A percentile compares a stretch with the other conserved stretches of the same genome.
phyloP scores from a whole-genome alignment of 768 basidiomycete genomes.

The Mycena chlorophos region DNA sequence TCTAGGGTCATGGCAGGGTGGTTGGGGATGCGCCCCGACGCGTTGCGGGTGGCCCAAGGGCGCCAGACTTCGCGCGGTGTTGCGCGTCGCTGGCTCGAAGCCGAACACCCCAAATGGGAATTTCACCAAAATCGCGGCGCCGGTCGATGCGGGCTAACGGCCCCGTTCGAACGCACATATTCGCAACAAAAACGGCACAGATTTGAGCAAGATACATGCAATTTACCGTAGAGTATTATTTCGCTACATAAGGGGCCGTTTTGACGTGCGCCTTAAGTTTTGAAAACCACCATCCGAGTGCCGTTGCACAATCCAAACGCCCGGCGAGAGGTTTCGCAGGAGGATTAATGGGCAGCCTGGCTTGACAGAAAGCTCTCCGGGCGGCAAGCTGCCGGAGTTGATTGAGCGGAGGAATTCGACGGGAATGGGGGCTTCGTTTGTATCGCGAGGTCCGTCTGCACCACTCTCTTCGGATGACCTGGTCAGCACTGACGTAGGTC shows the following conservation, averaged over 20 bases:
- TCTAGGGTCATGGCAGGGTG: no score
- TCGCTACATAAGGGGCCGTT: not conserved
- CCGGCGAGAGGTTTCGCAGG: conserved; percentile 31
- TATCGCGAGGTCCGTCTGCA: conserved; percentile 3
- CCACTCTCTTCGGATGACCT: conserved; percentile 2
- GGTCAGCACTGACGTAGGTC: conserved; percentile 6
- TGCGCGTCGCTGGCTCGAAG: not conserved
- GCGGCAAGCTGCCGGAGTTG: conserved; percentile 34
- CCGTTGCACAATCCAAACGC: conserved; percentile 32
- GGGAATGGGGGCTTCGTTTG: conserved; percentile 23
- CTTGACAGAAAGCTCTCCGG: conserved; percentile 31
- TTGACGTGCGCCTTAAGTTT: not conserved
- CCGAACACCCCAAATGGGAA: not conserved
- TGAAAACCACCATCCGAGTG: conserved; percentile 27
- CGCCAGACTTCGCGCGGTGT: not conserved
- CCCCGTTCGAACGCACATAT: not conserved
- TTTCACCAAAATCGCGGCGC: not conserved
- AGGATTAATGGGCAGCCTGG: conserved; percentile 35
- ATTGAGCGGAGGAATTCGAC: conserved; percentile 37
- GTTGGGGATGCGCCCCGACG: no score
- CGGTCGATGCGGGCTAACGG: not conserved
- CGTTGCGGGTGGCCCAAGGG: no score
- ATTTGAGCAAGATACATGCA: not conserved
- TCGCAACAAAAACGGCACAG: not conserved
- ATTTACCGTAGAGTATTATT: not conserved